Base-by-base conservation (phyloP, 495 filamentous ascomycete genomes). In the Trichoderma erinaceum region DNA sequence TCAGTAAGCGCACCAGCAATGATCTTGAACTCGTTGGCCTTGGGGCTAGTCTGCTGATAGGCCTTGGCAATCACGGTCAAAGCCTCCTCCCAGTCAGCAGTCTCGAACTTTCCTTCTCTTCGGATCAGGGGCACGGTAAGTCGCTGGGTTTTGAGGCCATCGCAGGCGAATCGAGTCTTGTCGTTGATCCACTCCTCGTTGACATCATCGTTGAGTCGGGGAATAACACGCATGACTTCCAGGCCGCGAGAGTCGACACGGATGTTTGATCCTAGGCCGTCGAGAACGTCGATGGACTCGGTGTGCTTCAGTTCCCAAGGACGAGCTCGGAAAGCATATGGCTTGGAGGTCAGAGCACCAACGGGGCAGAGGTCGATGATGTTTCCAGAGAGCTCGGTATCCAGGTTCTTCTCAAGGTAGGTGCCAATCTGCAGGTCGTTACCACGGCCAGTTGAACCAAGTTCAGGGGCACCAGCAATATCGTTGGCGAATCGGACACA, bases 101-200 rank as follows among this genome's bases (percentile, higher is more conserved):
- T 92, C 71, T 91, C 83, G 78, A 98, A 98, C 73, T 92, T 90
- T 71, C 91, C 88, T 56, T 93, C 90, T 65, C 88, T 86, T 73
- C 96, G 90, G 70, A 97, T 90, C 50, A 99, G 80, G 5, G 95
- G 95, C 56, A 92, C 95, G 41, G 95, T 97, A 27, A 99, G 83
- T 68, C 95, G 84, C 77, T 99, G 95, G 41, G 93, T 97, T 84
- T 89, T 93, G 69, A 99, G 81, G n/a, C 94, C 95, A 79, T 99
- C 95, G 77, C 93, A 97, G 10, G 95, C 94, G 78, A 98, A 99
- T 41, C 95, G 86, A 27, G 92, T 89, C 82, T 99, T 99, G 82
- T 99, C 95, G 75, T 97, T 94, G 75, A 99, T 97, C 95, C 95
- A 99, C 79, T 98, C 95, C 79, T 99, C 95, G 77, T 99, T 99